Conservation (phyloP, 768 basidiomycete species). For the Gelatoporia subvermispora region DNA sequence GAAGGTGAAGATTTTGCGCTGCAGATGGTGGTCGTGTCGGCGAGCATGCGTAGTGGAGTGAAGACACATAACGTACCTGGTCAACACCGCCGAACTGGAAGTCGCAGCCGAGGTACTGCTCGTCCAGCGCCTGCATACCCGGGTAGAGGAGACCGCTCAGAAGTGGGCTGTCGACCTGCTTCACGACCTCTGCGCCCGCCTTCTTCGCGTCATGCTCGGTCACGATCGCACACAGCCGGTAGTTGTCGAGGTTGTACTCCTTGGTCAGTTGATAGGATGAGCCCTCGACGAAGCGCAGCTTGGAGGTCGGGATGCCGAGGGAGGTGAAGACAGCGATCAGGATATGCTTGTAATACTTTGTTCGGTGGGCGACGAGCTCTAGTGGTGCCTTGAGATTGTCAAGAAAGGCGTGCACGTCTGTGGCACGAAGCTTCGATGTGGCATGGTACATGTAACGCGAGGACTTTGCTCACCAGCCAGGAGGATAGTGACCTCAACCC, state of each 20-base stretch:
- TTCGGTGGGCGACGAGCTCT: slow-evolving; percentile 83
- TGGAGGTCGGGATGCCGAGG: slow-evolving; percentile 85
- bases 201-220: slow-evolving; percentile 97
- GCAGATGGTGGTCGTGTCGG: not conserved
- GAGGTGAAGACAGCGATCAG: slow-evolving; percentile 81
- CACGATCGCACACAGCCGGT: slow-evolving; percentile 85
- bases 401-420: slow-evolving; percentile 94
- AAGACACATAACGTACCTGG: slow-evolving; percentile 59
- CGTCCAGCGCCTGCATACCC: slow-evolving; percentile 93
- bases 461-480: slow-evolving; percentile 16
- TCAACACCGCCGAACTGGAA: slow-evolving; percentile 99
- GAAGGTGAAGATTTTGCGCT: slow-evolving; percentile 99
- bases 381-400: slow-evolving; percentile 96
- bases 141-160: slow-evolving; percentile 94
- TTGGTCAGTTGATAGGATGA: slow-evolving; percentile 88
- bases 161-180: slow-evolving; percentile 89
- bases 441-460: no score
- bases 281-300: slow-evolving; percentile 80
- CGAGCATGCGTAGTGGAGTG: not conserved
- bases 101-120: slow-evolving; percentile 92
- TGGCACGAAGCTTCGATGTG: slow-evolving; percentile 1
- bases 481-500: slow-evolving; percentile 62
- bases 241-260: slow-evolving; percentile 95
- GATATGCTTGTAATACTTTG: slow-evolving; percentile 84
- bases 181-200: slow-evolving; percentile 98